phyloP scores from a whole-genome alignment of 768 basidiomycete species.

The Hygrophorus pudorinus region DNA sequence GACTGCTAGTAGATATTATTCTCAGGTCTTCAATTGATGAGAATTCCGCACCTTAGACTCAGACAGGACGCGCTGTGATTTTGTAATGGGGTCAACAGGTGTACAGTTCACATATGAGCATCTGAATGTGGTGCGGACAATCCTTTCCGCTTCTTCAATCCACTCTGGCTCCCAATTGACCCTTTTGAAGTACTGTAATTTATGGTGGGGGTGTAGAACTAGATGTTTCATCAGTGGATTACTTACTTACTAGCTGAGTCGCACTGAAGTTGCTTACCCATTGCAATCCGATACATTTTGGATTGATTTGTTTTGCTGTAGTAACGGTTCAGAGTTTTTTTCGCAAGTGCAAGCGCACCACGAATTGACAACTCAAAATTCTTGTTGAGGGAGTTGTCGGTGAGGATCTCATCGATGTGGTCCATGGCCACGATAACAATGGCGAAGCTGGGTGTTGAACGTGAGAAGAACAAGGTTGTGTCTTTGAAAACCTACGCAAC shows the following conservation, averaged over 20 bases:
- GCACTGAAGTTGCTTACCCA: conserved; percentile 12
- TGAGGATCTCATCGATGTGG: conserved; percentile 17
- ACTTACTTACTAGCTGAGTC: not conserved
- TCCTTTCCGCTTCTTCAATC: conserved; percentile 14
- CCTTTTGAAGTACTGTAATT: conserved; percentile 20
- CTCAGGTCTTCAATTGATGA: not conserved
- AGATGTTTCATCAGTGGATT: too few relatives aligned
- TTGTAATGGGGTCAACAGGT: not conserved
- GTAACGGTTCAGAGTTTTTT: conserved; percentile 17
- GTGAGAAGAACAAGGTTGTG: conserved; percentile 15
- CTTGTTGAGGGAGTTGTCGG: not conserved
- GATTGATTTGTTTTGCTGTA: conserved; percentile 14
- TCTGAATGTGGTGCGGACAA: conserved; percentile 13
- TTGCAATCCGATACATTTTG: conserved; percentile 15
- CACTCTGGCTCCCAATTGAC: conserved; percentile 15
- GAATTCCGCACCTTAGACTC: too few relatives aligned
- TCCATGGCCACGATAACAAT: too few relatives aligned
- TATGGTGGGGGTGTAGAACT: conserved; percentile 25
- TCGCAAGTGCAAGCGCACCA: conserved; percentile 12
- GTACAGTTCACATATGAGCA: conserved; percentile 8
- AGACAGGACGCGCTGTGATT: not conserved
- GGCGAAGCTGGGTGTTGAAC: too few relatives aligned
- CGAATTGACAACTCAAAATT: conserved; percentile 8
- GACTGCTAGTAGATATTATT: not conserved
- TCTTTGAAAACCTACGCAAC: conserved; percentile 16